Evolutionary conservation across 805 yeast genomes (phyloP).

Genomic region (Saccharomycopsis javanensis): DNA sequence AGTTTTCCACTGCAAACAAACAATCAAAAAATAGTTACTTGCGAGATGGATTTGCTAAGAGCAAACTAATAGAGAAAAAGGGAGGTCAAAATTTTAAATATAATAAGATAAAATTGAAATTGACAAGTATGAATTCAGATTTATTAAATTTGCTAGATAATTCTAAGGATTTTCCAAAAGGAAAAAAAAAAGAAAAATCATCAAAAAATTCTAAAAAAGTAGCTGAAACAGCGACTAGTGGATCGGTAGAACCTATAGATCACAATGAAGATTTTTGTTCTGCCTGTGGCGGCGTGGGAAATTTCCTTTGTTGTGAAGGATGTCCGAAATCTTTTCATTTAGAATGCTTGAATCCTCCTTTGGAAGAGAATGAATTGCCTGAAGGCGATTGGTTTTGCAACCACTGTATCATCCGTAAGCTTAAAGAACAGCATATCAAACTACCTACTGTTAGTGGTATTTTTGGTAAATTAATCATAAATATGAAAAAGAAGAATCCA

Average conservation of each 20-base stretch:
- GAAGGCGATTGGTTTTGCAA: slow-evolving; percentile 87
- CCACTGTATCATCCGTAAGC: slow-evolving; percentile 49
- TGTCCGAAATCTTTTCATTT: slow-evolving; percentile 92
- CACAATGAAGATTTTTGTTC: slow-evolving; percentile 82
- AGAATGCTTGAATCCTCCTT: slow-evolving; percentile 84
- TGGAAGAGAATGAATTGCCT: slow-evolving; percentile 63
- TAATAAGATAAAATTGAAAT: background rate
- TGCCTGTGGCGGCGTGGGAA: slow-evolving; percentile 84
- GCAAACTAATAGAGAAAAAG: background rate
- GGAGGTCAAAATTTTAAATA: background rate
- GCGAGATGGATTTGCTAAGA: background rate
- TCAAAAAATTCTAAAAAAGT: background rate
- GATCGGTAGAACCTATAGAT: slow-evolving; percentile 10
- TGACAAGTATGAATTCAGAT: background rate
- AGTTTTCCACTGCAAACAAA: background rate
- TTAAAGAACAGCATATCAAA: slow-evolving; percentile 22
- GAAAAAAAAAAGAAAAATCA: background rate
- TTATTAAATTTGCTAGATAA: background rate
- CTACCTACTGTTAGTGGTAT: slow-evolving; percentile 28
- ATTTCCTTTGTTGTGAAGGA: slow-evolving; percentile 85
- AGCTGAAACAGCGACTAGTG: background rate
- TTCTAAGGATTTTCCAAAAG: background rate
- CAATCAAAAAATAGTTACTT: background rate
- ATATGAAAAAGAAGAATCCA: slow-evolving; percentile 53
- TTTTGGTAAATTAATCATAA: slow-evolving; percentile 50